Evolutionary conservation across 495 filamentous ascomycete genomes (phyloP).

Genomic region (Staphylotrichum tortipilum): DNA sequence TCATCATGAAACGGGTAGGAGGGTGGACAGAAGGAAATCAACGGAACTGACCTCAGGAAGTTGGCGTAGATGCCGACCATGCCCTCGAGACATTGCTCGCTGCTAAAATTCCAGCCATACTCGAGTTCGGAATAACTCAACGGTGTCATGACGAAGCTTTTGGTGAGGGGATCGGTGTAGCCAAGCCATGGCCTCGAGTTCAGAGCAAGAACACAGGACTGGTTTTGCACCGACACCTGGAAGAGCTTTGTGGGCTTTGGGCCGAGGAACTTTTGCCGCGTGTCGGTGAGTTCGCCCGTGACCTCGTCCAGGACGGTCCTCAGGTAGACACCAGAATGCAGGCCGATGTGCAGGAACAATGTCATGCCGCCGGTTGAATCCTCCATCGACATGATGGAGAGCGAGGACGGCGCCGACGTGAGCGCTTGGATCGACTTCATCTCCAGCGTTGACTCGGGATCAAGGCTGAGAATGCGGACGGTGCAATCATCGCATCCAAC

Average conservation of each 20-base stretch:
- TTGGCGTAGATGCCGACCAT: slow-evolving; percentile 93
- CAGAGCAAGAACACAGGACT: slow-evolving; percentile 80
- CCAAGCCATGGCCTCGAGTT: slow-evolving; percentile 89
- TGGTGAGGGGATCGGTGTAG: slow-evolving; percentile 75
- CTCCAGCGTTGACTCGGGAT: slow-evolving; percentile 81
- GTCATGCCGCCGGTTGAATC: slow-evolving; percentile 74
- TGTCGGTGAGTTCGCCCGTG: slow-evolving; percentile 90
- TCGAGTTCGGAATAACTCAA: slow-evolving; percentile 80
- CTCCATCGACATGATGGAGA: slow-evolving; percentile 91
- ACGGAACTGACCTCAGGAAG: slow-evolving; percentile 66
- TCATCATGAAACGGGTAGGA: slow-evolving; percentile 55
- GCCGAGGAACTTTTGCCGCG: slow-evolving; percentile 85
- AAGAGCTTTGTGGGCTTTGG: slow-evolving; percentile 82
- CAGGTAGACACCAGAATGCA: slow-evolving; percentile 91
- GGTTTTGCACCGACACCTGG: slow-evolving; percentile 71
- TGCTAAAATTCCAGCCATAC: slow-evolving; percentile 93
- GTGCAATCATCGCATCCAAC: slow-evolving; percentile 96
- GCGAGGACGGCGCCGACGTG: slow-evolving; percentile 76
- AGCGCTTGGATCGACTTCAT: slow-evolving; percentile 89
- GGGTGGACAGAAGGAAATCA: slow-evolving; percentile 10
- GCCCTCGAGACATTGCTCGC: slow-evolving; percentile 83
- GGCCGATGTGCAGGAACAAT: slow-evolving; percentile 86
- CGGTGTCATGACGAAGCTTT: slow-evolving; percentile 83
- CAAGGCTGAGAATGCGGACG: slow-evolving; percentile 81
- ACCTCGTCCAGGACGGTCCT: slow-evolving; percentile 88